Evolutionary conservation across 768 basidiomycete species (phyloP), one percentile per base, ranked within the genome.

Genomic region (Lentinula sp.): DNA sequence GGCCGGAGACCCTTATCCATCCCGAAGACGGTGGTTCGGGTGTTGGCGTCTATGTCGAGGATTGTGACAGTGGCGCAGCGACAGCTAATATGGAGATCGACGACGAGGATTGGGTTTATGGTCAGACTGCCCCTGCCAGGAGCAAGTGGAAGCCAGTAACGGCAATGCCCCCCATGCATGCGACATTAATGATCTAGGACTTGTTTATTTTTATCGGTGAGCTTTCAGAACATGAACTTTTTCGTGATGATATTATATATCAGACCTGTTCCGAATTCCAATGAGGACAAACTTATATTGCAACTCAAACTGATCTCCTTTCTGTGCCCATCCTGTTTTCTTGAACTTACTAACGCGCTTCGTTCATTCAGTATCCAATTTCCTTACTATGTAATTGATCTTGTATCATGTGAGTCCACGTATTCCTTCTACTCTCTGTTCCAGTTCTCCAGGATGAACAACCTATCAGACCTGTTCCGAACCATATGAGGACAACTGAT

Each of bases 221-320:
- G 34, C 57, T 32, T 63, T 66, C 67, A 52, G 23, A n/a, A 57
- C 37, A 32, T 61, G 58, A 7, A 48, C 21, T 40, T 32, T 43
- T 60, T 52, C 16, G 35, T 50, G 88, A 90, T 88, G 89, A 89
- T 76, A 82, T 68, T 71, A 35, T 59, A 59, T 72, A 75, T 83
- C 85, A 89, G 87, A 88, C 88, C 87, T 89, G 87, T 90, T 84
- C 88, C 76, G 85, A 90, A 71, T 75, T 65, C 68, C 68, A 58
- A 63, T 84, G 86, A 76, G 83, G 87, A 86, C 73, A 78, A 78
- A 70, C 66, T 64, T 67, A 80, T 77, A 85, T 88, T 88, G 86
- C 87, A 81, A 67, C 69, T 74, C 78, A 77, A 70, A 79, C 62
- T 58, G 68, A 64, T 57, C 49, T 59, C 55, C 65, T 51, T 56